Conservation (phyloP, 2,329 filamentous ascomycete genomes). For the Sporothrix globosa region DNA sequence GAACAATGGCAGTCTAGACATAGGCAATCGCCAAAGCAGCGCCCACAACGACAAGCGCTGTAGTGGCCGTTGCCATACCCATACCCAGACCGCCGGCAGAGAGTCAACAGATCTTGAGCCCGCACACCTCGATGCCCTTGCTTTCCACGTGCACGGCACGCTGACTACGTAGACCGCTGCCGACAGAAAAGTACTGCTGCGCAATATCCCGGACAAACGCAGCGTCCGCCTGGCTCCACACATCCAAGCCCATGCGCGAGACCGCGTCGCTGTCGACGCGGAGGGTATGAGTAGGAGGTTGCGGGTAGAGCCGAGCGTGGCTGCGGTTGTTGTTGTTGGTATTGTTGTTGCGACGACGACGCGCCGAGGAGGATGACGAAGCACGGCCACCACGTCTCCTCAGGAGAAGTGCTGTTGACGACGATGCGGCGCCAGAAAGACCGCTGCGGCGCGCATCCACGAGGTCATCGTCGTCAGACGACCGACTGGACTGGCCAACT, state of each 20-base stretch:
- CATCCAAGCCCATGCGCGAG: slow-evolving; percentile 73
- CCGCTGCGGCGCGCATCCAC: slow-evolving; percentile 32
- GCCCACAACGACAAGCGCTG: not conserved
- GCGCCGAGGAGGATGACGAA: not conserved
- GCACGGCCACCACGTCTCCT: slow-evolving; percentile 21
- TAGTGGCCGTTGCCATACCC: slow-evolving; percentile 3
- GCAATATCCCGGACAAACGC: slow-evolving; percentile 67
- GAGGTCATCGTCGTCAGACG: slow-evolving; percentile 28
- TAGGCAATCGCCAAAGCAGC: slow-evolving; percentile 10
- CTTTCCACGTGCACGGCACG: slow-evolving; percentile 63
- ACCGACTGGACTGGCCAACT: not conserved
- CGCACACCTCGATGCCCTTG: slow-evolving; percentile 74
- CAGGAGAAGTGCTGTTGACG: slow-evolving; percentile 28
- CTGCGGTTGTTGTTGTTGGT: slow-evolving; percentile 27
- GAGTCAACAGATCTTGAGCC: slow-evolving; percentile 66
- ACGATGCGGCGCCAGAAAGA: slow-evolving; percentile 18
- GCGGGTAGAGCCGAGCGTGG: slow-evolving; percentile 24
- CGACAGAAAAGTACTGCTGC: slow-evolving; percentile 61
- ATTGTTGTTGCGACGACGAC: not conserved
- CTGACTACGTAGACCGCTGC: slow-evolving; percentile 56
- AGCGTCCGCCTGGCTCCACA: slow-evolving; percentile 74
- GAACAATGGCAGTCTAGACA: not conserved
- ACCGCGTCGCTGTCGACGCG: slow-evolving; percentile 67
- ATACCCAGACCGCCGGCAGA: slow-evolving; percentile 30
- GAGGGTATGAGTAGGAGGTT: slow-evolving; percentile 42